Evolutionary conservation across 495 filamentous ascomycete species (phyloP).

Genomic region (Podospora didyma): DNA sequence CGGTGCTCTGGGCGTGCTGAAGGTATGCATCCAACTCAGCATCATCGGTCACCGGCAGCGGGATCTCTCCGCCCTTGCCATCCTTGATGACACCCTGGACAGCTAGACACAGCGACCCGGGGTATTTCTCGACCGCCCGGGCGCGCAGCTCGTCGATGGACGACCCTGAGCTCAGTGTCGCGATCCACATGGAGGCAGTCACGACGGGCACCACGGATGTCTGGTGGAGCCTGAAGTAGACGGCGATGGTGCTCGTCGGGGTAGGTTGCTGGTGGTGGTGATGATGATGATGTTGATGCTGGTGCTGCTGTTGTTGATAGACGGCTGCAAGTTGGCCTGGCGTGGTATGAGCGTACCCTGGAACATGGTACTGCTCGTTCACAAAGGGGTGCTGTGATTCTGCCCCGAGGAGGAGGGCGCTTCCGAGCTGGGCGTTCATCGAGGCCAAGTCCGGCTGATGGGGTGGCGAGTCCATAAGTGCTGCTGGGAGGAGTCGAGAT

Average conservation of each 20-base stretch:
- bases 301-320: conserved; percentile 10
- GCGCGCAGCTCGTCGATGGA: conserved; percentile 54
- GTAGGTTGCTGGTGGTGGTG: neutral
- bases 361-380: conserved; percentile 8
- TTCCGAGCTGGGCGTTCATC: conserved; percentile 10
- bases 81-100: conserved; percentile 66
- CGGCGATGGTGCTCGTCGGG: conserved; percentile 34
- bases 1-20: conserved; percentile 52
- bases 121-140: conserved; percentile 52
- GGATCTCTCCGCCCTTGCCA: conserved; percentile 50
- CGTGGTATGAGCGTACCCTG: neutral
- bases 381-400: conserved; percentile 3
- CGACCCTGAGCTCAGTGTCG: conserved; percentile 45
- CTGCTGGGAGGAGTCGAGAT: conserved; percentile 11
- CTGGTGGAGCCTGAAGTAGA: conserved; percentile 62
- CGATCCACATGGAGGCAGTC: conserved; percentile 56
- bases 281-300: conserved; percentile 7
- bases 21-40: conserved; percentile 69
- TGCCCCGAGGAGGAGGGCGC: neutral
- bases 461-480: neutral
- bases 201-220: conserved; percentile 44
- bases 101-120: conserved; percentile 49
- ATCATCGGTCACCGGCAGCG: conserved; percentile 60
- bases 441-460: conserved; percentile 8
- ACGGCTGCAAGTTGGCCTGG: neutral